These are phyloP conservation scores for Ganoderma boninense DNA, from an alignment of 1,284 basidiomycete species.

Conservation along the genomic window DNA sequence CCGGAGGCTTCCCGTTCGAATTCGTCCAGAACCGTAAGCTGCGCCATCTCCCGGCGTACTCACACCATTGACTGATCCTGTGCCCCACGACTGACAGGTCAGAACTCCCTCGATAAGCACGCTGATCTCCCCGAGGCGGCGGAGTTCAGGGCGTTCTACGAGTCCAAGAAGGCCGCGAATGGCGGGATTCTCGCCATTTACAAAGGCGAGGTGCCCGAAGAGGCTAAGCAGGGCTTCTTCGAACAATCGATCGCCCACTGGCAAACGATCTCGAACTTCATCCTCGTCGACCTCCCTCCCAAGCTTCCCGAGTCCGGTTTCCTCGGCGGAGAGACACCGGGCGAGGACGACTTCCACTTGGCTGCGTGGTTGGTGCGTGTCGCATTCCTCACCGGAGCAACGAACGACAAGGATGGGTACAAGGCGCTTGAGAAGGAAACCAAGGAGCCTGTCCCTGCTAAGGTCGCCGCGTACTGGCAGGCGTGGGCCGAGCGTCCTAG, in stretches of 20 bases:
- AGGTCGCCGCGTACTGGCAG: conserved; percentile 53
- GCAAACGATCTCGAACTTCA: conserved; percentile 47
- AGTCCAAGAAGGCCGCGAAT: conserved; percentile 57
- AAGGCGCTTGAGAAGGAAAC: conserved; percentile 51
- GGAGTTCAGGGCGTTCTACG: conserved; percentile 60
- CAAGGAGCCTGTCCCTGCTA: conserved; percentile 47
- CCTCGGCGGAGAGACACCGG: conserved; percentile 55
- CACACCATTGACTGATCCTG: background rate
- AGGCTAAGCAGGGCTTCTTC: conserved; percentile 52
- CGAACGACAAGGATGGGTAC: conserved; percentile 46
- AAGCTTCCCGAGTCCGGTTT: conserved; percentile 54
- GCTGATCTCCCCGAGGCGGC: conserved; percentile 51
- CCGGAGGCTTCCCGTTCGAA: conserved; percentile 44
- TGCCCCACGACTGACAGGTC: conserved; percentile 38
- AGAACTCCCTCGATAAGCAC: conserved; percentile 53
- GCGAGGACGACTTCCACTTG: conserved; percentile 65
- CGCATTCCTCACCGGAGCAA: conserved; percentile 46
- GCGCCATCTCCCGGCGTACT: background rate
- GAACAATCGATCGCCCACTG: conserved; percentile 50
- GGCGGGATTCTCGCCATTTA: conserved; percentile 55
- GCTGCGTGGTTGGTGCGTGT: conserved; percentile 61
- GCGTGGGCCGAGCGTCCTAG: conserved; percentile 63
- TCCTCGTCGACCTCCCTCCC: conserved; percentile 50
- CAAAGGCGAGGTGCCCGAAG: conserved; percentile 47
- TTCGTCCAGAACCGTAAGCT: conserved; percentile 58